Conservation (phyloP, 768 basidiomycete species). For the Mycena venus region DNA sequence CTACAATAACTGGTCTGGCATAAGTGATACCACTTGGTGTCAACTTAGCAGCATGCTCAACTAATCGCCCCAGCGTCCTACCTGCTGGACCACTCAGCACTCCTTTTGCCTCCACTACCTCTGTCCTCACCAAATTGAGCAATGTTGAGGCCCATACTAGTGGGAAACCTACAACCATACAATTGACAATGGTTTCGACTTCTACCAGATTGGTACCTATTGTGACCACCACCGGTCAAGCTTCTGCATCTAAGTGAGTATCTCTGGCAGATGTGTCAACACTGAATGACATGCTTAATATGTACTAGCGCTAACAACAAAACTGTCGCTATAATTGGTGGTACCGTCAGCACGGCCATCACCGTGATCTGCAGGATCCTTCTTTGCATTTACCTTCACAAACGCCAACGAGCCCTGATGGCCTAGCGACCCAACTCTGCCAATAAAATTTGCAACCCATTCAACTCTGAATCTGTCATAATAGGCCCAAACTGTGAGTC, state of each 20-base stretch:
- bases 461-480: background rate
- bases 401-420: no score
- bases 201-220: no score
- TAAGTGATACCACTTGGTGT: background rate
- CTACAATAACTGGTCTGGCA: background rate
- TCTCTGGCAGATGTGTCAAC: no score
- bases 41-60: background rate
- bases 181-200: no score
- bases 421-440: background rate
- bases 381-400: no score
- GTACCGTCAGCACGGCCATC: no score
- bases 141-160: background rate
- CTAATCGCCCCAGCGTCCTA: background rate
- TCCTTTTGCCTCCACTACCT: background rate
- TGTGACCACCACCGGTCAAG: background rate
- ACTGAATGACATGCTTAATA: background rate
- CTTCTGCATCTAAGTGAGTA: background rate
- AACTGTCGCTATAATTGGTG: background rate
- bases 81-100: no score
- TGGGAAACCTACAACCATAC: background rate
- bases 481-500: background rate
- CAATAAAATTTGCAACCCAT: background rate
- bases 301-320: background rate
- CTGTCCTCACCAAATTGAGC: background rate
- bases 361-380: no score